Percentiles rank a stretch among this genome's conserved stretches.
Evolutionary conservation across 2,329 filamentous ascomycete species (phyloP).

Genomic region (Colletotrichum limetticola): DNA sequence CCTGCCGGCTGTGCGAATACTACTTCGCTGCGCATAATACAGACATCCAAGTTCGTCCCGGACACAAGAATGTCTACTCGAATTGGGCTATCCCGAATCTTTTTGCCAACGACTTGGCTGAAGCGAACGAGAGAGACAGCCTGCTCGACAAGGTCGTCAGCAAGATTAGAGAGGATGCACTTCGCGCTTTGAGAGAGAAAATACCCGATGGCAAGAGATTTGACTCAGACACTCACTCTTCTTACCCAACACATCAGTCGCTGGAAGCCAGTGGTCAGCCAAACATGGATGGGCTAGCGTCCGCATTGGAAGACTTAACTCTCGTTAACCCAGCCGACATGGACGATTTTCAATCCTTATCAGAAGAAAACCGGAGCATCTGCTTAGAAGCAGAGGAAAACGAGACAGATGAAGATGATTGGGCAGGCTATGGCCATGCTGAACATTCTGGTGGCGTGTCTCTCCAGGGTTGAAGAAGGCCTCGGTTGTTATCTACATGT

Average conservation of each 20-base stretch:
- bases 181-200: slow-evolving; percentile 12
- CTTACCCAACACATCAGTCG: slow-evolving; percentile 1
- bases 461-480: too few species aligned
- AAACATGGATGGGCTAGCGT: not conserved
- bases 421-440: not conserved
- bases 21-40: slow-evolving; percentile 34
- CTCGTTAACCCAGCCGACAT: not conserved
- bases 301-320: not conserved
- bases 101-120: not conserved
- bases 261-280: not conserved
- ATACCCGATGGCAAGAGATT: slow-evolving; percentile 10
- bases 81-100: slow-evolving; percentile 36
- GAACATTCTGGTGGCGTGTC: not conserved
- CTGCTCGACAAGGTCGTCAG: slow-evolving; percentile 11
- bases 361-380: not conserved
- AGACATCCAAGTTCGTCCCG: slow-evolving; percentile 28
- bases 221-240: slow-evolving; percentile 14
- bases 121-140: not conserved
- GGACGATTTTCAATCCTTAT: not conserved
- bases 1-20: slow-evolving; percentile 37
- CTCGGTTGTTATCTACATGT: too few species aligned
- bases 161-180: slow-evolving; percentile 6
- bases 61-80: slow-evolving; percentile 36
- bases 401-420: not conserved
- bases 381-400: not conserved